Conservation (phyloP, 2,329 filamentous ascomycete genomes). For the Uncinocarpus reesii region DNA sequence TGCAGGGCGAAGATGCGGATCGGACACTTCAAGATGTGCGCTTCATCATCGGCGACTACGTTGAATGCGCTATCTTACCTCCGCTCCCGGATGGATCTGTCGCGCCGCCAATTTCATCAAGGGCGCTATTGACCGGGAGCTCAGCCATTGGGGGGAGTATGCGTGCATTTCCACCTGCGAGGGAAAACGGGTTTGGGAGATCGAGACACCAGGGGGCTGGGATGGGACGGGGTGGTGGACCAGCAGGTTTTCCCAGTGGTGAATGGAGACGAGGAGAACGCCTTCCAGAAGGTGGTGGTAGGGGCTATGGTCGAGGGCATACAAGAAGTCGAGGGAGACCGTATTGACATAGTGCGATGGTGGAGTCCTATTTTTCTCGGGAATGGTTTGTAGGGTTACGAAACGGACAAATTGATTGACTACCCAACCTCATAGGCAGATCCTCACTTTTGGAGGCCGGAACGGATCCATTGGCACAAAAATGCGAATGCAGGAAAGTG, state of each 20-base stretch:
- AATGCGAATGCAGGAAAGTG: too few species aligned
- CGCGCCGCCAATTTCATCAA: constrained; percentile 48
- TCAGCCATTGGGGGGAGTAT: constrained; percentile 33
- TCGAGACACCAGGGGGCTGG: constrained; percentile 31
- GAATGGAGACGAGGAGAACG: constrained; percentile 43
- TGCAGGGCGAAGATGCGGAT: constrained; percentile 50
- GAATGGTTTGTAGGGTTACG: not conserved
- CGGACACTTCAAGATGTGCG: constrained; percentile 67
- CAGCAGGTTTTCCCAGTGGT: constrained; percentile 36
- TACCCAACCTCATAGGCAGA: too few species aligned
- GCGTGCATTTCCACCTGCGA: constrained; percentile 29
- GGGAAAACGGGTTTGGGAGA: constrained; percentile 40
- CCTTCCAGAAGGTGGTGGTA: constrained; percentile 32
- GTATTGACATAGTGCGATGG: constrained; percentile 22
- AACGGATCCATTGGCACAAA: too few species aligned
- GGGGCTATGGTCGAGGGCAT: constrained; percentile 31
- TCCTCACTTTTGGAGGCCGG: too few species aligned
- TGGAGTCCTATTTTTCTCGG: not conserved
- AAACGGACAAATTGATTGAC: too few species aligned
- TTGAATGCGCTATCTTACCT: constrained; percentile 71
- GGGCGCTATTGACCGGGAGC: constrained; percentile 39
- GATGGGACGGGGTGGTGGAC: constrained; percentile 33
- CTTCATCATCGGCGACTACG: constrained; percentile 82
- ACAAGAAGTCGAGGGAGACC: constrained; percentile 33
- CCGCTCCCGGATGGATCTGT: constrained; percentile 65